A percentile compares a stretch with the other conserved stretches of the same genome.
Evolutionary conservation across 129 eudicot species (phyloP).

Genomic region (Chrysanthemum makinoi): DNA sequence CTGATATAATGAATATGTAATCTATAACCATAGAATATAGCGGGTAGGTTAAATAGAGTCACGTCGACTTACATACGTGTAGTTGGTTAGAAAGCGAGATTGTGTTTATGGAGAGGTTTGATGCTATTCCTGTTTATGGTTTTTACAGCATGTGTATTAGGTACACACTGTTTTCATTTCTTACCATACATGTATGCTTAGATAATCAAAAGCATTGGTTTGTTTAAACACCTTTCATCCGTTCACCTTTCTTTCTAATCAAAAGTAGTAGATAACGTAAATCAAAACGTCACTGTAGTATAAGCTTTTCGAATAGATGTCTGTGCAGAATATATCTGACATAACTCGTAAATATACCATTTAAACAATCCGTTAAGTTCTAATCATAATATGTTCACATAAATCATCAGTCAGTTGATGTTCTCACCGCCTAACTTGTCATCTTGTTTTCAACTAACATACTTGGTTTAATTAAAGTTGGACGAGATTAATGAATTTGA

Average conservation of each 20-base stretch:
- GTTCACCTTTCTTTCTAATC: conserved; percentile 5
- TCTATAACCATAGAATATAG: neutral
- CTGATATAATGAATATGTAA: neutral
- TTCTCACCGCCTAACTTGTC: too few species aligned
- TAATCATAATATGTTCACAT: too few species aligned
- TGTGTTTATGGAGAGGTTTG: conserved; percentile 17
- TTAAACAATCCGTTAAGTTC: too few species aligned
- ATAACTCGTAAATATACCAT: too few species aligned
- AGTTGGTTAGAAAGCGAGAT: conserved; percentile 26
- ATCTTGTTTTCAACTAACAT: too few species aligned
- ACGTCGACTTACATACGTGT: neutral
- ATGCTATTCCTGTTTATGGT: conserved; percentile 15
- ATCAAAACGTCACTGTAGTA: too few species aligned
- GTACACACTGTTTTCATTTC: conserved; percentile 18
- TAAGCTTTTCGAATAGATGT: too few species aligned
- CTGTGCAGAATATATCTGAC: too few species aligned
- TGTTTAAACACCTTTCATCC: conserved; percentile 31
- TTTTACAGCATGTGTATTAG: conserved; percentile 4
- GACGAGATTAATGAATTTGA: too few species aligned
- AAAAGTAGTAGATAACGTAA: too few species aligned
- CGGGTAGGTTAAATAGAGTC: neutral
- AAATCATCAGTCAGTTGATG: too few species aligned
- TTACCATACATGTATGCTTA: conserved; percentile 19
- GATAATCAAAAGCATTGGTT: conserved; percentile 26
- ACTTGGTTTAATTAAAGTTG: too few species aligned